phyloP scores from a whole-genome alignment of 1,284 basidiomycete genomes.

The Apiotrichum domesticum region DNA sequence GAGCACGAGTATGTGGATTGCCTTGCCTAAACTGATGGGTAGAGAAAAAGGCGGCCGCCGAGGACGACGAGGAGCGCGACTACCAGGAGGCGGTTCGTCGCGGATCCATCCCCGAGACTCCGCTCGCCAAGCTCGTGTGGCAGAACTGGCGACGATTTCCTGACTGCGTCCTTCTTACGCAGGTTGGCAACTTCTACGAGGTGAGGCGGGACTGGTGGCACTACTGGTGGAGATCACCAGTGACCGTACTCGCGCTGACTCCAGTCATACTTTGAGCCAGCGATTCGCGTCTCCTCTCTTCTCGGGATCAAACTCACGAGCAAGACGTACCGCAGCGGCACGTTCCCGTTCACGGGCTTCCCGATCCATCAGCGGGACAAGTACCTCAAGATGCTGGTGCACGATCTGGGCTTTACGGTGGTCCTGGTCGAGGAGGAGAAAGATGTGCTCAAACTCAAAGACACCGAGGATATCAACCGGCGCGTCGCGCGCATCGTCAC shows the following conservation, averaged over 20 bases:
- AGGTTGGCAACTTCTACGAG: slow-evolving; percentile 93
- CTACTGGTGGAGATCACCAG: no score
- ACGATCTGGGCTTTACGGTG: slow-evolving; percentile 72
- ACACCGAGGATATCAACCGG: slow-evolving; percentile 43
- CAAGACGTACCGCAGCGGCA: slow-evolving; percentile 43
- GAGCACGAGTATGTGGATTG: background rate
- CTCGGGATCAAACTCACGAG: slow-evolving; percentile 50
- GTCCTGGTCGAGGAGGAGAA: slow-evolving; percentile 87
- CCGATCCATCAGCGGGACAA: slow-evolving; percentile 78
- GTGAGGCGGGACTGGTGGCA: slow-evolving; percentile 47
- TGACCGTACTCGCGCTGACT: background rate
- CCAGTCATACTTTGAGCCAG: slow-evolving; percentile 91
- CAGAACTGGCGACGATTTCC: slow-evolving; percentile 70
- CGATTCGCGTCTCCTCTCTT: slow-evolving; percentile 64
- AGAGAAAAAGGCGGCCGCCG: background rate
- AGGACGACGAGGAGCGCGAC: slow-evolving; percentile 11
- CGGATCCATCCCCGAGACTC: slow-evolving; percentile 34
- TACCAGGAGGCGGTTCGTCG: slow-evolving; percentile 19
- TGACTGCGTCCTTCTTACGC: slow-evolving; percentile 79
- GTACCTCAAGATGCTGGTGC: slow-evolving; percentile 76
- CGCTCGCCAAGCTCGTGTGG: slow-evolving; percentile 63
- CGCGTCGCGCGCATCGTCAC: slow-evolving; percentile 79
- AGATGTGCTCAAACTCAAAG: slow-evolving; percentile 5
- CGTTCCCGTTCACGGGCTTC: slow-evolving; percentile 78
- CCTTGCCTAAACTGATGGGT: no score